Evolutionary conservation across 768 basidiomycete genomes (phyloP), one percentile per base, ranked within the genome.

Genomic region (Lactifluus piperatus): DNA sequence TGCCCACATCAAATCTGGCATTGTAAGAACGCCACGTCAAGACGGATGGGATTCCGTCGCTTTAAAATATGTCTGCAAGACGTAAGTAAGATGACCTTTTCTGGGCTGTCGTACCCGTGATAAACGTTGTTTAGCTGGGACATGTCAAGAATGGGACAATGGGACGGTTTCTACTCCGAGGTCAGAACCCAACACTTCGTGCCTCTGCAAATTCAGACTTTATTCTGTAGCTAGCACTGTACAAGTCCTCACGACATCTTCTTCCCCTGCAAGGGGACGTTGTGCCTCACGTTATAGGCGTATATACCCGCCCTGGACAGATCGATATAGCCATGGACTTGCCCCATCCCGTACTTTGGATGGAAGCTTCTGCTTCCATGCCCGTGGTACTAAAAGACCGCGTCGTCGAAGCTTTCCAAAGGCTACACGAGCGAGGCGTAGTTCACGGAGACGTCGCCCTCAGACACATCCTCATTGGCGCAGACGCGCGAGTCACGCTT

Each of bases 311-410:
- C 60, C 65, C 74, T 27, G 71, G 71, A 51, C 65, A 70, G 10
- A 70, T 79, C 47, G 74, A 74, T 64, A 66, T 79, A 6, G 73
- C 77, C 13, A 79, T 82, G 75, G 81, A 79, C 63, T 70, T 78
- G 16, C 84, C 84, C 0, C 81, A 85, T 63, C 71, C 70, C 16
- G 74, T 75, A 7, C 81, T 84, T 68, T 85, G 84, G 83, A 76
- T 82, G 60, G 78, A 84, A 62, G 80, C 85, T 14, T 80, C 77
- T 5, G 68, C 77, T 3, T 75, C 73, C 44, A 85, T 86, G 82
- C 81, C 83, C 4, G 64, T 68, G 7, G 68, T 74, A 11, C 69
- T 84, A 54, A 85, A 85, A 68, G 72, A 77, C 56, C 72, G 72
- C 32, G 77, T 79, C 57, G 68, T 86, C 10, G 72, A 73, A 4